Evolutionary conservation across 129 eudicot species (phyloP), one percentile per base, ranked within the genome.

Genomic region (Smallanthus sonchifolius): DNA sequence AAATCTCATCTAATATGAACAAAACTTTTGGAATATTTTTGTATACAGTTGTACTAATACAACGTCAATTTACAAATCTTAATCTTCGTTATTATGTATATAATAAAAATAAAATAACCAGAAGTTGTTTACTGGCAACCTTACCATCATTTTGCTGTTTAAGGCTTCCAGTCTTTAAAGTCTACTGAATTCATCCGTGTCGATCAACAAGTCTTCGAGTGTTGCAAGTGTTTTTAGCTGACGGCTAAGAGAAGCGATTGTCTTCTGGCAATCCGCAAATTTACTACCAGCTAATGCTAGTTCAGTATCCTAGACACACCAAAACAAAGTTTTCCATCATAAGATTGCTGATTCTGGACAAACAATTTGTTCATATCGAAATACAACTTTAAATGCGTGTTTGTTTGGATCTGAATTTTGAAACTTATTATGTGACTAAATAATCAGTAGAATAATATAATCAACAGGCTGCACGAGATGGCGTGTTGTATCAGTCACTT

Each of bases 201-300:
- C 95, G 10, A 86, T 82, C 62, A 94, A 75, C 83, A 94, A 79
- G 82, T 94, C 96, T 7, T 90, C 96, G 2, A 90, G 76, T 10
- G 91, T 83, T 24, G 97, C 93, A 6, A 94, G 92, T 40, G 92
- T 83, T 49, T 83, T 83, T 36, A 94, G 85, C 80, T 90, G 98
- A 60, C 70, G 83, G 24, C 84, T 87, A 57, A 94, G 89, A 63
- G 97, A 94, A 37, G 97, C 97, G 73, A 94, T 90, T 30, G 98
- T 90, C 85, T 87, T 87, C 78, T 90, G 98, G 74, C 98, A 94
- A 49, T 90, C 98, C 0, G 96, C 89, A 47, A 84, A 83, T 78
- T 86, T 83, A 60, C 49, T 73, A 39, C 92, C 91, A 56, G 97
- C 93, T 76, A 82, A 60, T 14, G 86, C 93, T 72, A 90, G 61